Conservation (phyloP, 495 filamentous ascomycete genomes). For the Penicillium nucicola region DNA sequence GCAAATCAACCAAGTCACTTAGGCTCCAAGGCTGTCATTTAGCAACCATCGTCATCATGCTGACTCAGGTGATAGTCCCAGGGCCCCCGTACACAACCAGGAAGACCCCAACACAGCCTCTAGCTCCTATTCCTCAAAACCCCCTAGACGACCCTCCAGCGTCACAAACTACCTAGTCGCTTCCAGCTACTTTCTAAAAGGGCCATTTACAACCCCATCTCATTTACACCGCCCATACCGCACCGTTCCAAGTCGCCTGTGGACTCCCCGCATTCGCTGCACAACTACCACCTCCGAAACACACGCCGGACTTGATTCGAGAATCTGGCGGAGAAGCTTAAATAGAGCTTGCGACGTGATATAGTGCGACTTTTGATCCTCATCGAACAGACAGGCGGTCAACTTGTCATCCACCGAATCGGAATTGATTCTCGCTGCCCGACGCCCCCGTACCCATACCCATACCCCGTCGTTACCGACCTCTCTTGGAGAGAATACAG, state of each 20-base stretch:
- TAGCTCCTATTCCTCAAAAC: not conserved
- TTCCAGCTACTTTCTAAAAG: not conserved
- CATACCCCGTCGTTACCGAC: not conserved
- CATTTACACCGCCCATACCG: constrained; percentile 6
- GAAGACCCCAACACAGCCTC: not conserved
- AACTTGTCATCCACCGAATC: constrained; percentile 1
- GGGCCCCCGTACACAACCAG: not conserved
- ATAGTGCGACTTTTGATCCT: not conserved
- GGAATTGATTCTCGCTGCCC: constrained; percentile 8
- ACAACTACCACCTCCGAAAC: constrained; percentile 3
- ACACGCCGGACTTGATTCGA: not conserved
- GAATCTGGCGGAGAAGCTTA: not conserved
- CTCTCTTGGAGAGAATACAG: constrained; percentile 4
- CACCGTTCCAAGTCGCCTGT: constrained; percentile 2
- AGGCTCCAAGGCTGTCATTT: not conserved
- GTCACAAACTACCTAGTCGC: not conserved
- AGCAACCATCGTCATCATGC: constrained; percentile 5
- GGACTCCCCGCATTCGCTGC: constrained; percentile 34
- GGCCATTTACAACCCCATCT: not conserved
- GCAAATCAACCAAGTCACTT: too few relatives aligned
- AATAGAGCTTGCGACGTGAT: not conserved
- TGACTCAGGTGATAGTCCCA: constrained; percentile 7
- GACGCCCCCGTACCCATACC: constrained; percentile 6
- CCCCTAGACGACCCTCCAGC: not conserved
- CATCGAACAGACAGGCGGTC: not conserved